phyloP scores from a whole-genome alignment of 2,329 filamentous ascomycete species.

The Hypomyces rosellus region DNA sequence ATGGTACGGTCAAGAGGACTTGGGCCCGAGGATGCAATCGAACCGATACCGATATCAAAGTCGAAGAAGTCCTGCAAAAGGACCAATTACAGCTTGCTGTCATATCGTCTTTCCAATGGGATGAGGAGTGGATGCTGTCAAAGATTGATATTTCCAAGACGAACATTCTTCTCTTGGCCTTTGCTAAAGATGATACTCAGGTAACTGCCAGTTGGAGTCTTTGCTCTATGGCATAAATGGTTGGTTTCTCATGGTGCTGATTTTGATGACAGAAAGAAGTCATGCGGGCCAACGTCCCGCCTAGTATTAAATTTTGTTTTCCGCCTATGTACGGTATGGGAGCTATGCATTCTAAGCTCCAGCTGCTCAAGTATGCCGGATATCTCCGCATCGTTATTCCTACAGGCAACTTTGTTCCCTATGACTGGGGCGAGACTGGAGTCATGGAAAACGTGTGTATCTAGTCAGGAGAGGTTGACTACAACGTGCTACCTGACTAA shows the following conservation, averaged over 20 bases:
- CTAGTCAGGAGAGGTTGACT: slow-evolving; percentile 5
- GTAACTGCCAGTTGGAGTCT: slow-evolving; percentile 31
- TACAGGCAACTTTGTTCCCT: slow-evolving; percentile 76
- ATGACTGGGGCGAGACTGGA: slow-evolving; percentile 85
- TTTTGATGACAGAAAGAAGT: slow-evolving; percentile 32
- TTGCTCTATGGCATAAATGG: background rate
- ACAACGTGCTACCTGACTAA: slow-evolving; percentile 15
- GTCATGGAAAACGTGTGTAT: slow-evolving; percentile 72
- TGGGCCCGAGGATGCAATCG: slow-evolving; percentile 61
- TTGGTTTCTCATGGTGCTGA: slow-evolving; percentile 8
- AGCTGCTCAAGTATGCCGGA: slow-evolving; percentile 71
- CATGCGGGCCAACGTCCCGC: slow-evolving; percentile 44
- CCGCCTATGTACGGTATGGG: slow-evolving; percentile 69
- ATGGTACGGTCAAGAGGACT: slow-evolving; percentile 73
- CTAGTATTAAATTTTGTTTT: slow-evolving; percentile 67
- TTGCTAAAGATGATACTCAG: slow-evolving; percentile 45
- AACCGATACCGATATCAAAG: slow-evolving; percentile 66
- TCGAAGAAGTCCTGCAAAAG: slow-evolving; percentile 80
- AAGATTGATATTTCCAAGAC: slow-evolving; percentile 60
- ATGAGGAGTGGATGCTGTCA: slow-evolving; percentile 69
- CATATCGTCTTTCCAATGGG: slow-evolving; percentile 82
- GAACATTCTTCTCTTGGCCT: slow-evolving; percentile 56
- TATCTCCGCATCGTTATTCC: slow-evolving; percentile 78
- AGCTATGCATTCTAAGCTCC: slow-evolving; percentile 91
- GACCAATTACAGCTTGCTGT: slow-evolving; percentile 67